Conservation (phyloP, 2,329 filamentous ascomycete species). For the Lasiodiplodia hormozganensis region DNA sequence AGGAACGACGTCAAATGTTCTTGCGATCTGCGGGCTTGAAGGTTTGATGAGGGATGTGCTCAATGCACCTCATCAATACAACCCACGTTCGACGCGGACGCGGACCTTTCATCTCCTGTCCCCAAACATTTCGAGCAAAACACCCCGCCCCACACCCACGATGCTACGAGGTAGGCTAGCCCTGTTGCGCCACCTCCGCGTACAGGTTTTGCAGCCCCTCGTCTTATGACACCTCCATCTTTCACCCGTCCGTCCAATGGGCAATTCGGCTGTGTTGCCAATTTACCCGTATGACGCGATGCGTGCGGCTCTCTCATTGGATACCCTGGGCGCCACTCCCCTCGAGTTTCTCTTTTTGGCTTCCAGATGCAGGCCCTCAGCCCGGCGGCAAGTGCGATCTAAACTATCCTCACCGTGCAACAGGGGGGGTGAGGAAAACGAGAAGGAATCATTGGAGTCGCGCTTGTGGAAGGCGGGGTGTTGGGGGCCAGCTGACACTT, state of each 20-base stretch:
- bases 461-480: not conserved
- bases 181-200: conserved; percentile 22
- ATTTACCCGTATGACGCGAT: conserved; percentile 26
- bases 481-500: conserved; percentile 20
- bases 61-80: conserved; percentile 19
- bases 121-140: conserved; percentile 17
- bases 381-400: conserved; percentile 14
- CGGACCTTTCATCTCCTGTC: conserved; percentile 20
- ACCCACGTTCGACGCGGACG: conserved; percentile 7
- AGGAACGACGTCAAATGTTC: conserved; percentile 70
- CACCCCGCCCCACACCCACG: conserved; percentile 15
- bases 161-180: conserved; percentile 22
- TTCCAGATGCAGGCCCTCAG: conserved; percentile 16
- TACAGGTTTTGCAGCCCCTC: conserved; percentile 7
- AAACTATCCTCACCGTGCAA: conserved; percentile 7
- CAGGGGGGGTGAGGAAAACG: not conserved
- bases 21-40: conserved; percentile 43
- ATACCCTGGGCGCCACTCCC: not conserved
- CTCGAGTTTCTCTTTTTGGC: conserved; percentile 13
- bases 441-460: conserved; percentile 11
- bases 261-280: not conserved
- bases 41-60: conserved; percentile 17
- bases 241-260: conserved; percentile 16
- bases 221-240: conserved; percentile 10
- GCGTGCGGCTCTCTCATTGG: conserved; percentile 19